Base-by-base conservation (phyloP, 2,329 filamentous ascomycete species). In the Aspergillus japonicus region DNA sequence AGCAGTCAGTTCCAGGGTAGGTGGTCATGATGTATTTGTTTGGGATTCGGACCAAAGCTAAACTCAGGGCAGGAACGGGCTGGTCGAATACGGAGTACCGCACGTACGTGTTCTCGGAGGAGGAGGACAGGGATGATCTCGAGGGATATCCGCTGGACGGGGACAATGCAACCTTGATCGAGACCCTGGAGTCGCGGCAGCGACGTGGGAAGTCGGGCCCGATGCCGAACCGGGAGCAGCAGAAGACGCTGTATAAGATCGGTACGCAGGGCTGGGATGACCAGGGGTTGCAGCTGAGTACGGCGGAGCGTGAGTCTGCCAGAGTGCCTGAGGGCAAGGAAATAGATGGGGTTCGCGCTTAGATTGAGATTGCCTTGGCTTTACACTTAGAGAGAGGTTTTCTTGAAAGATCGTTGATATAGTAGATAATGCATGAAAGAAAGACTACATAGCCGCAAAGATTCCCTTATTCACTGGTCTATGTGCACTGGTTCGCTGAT, bases 71-170 rank as follows among this genome's bases (percentile, higher is more conserved):
- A 88, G 87, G 87, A 44, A 92, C 89, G 10, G 88, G 85, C 5
- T 93, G 90, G 90, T 71, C 74, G 8, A 93, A 93, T 73, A 88
- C 88, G 55, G 89, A 93, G 75, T 87, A 81, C 71, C 85, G 90
- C 59, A 86, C 86, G 5, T 92, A 87, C 73, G 78, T 81, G 51
- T 91, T 92, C 71, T 80, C 75, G 26, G 82, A 87, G 44, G 71
- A 80, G 11, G 75, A 74, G 0, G 81, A 83, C 55, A 71, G 77
- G 19, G 83, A 87, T 23, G 76, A 78, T 59, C 58, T 77, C 33
- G 75, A 75, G 59, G 72, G 72, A 19, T 65, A 73, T 6, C 26
- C 64, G 2, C 56, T 78, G 14, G 70, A 74, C 24, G 73, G 74
- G 24, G 75, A 76, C 44, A 77, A 80, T 58, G 77, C 78, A 4